phyloP scores from a whole-genome alignment of 2,329 filamentous ascomycete species.

The Xylariaceae sp. region DNA sequence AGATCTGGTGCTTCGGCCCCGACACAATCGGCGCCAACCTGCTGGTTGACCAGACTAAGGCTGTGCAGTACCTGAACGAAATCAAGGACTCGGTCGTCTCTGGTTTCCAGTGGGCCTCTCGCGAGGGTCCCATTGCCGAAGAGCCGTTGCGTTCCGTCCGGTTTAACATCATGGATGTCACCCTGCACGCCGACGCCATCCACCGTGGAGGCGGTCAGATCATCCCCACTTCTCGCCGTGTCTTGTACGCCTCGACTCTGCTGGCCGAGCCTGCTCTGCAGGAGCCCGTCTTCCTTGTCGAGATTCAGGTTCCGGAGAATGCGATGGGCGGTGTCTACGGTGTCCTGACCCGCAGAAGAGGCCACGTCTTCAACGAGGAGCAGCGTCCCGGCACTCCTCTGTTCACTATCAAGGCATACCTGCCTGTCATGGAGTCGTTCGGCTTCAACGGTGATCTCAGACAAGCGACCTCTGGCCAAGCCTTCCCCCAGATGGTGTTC shows the following conservation, averaged over 20 bases:
- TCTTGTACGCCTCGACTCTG: conserved; percentile 86
- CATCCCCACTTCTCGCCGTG: conserved; percentile 96
- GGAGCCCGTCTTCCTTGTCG: conserved; percentile 97
- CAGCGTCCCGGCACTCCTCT: conserved; percentile 97
- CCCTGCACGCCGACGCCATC: conserved; percentile 98
- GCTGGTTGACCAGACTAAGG: conserved; percentile 99
- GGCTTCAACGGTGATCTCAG: conserved; percentile 98
- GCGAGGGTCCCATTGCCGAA: conserved; percentile 95
- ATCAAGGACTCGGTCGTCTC: conserved; percentile 99
- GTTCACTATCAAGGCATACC: conserved; percentile 98
- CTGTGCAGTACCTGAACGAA: conserved; percentile 99
- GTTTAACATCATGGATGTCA: conserved; percentile 99
- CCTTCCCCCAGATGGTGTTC: conserved; percentile 98
- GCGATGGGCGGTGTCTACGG: conserved; percentile 99
- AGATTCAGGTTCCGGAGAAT: conserved; percentile 97
- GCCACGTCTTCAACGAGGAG: conserved; percentile 98
- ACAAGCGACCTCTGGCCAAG: conserved; percentile 87
- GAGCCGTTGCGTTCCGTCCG: conserved; percentile 95
- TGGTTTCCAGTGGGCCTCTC: conserved; percentile 99
- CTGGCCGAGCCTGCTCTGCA: conserved; percentile 85
- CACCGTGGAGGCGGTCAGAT: conserved; percentile 99
- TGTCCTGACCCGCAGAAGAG: conserved; percentile 94
- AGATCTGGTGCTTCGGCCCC: conserved; percentile 99
- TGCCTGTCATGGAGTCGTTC: conserved; percentile 95
- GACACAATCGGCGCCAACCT: conserved; percentile 97